phyloP scores from a whole-genome alignment of 192 early-diverging fungal genomes.

The Martensiomyces pterosporus region DNA sequence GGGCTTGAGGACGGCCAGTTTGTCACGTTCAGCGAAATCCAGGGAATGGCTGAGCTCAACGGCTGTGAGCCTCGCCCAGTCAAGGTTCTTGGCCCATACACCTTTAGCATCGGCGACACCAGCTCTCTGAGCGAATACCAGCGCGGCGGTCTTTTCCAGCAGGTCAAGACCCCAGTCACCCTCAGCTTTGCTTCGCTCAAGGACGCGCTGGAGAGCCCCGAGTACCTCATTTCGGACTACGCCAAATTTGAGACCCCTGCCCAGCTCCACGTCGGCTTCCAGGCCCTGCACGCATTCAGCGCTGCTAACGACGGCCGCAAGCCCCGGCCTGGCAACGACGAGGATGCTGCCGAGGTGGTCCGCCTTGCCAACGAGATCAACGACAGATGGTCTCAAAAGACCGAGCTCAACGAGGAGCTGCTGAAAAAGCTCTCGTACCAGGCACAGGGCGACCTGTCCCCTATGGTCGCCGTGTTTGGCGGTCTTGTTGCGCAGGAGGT shows the following conservation, averaged over 20 bases:
- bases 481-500: constrained; percentile 98
- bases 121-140: constrained; percentile 67
- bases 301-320: constrained; percentile 59
- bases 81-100: constrained; percentile 90
- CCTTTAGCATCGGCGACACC: constrained; percentile 95
- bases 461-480: constrained; percentile 96
- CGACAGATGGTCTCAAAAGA: constrained; percentile 60
- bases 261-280: constrained; percentile 90
- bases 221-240: constrained; percentile 87
- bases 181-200: constrained; percentile 72
- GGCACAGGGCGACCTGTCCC: constrained; percentile 85
- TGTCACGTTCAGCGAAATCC: constrained; percentile 89
- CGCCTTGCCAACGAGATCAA: constrained; percentile 71
- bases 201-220: constrained; percentile 75
- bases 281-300: constrained; percentile 82
- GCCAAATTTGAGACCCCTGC: constrained; percentile 97
- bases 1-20: constrained; percentile 96
- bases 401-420: constrained; percentile 80
- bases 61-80: constrained; percentile 72
- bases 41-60: constrained; percentile 92
- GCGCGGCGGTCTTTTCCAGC: constrained; percentile 87
- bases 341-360: constrained; percentile 81
- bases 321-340: constrained; percentile 82
- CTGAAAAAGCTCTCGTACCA: constrained; percentile 84
- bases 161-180: constrained; percentile 91